Evolutionary conservation across 2,329 filamentous ascomycete genomes (phyloP).

Genomic region (Diplodia sapinea): DNA sequence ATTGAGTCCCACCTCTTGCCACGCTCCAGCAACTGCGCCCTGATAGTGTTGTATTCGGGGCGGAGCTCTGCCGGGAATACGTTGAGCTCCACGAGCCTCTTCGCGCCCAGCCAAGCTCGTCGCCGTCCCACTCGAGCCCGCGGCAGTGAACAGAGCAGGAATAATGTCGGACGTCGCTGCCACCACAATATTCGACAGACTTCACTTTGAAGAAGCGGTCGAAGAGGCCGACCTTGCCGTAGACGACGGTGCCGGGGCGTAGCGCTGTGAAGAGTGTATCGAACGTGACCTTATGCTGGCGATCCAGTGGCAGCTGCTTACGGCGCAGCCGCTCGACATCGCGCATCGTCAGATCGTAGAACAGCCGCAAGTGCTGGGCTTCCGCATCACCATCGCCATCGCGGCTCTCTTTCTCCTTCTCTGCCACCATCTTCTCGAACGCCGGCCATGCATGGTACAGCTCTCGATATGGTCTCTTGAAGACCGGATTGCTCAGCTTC

Average conservation of each 20-base stretch:
- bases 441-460: background rate
- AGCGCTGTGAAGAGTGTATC: background rate
- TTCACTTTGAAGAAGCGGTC: constrained; percentile 1
- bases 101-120: background rate
- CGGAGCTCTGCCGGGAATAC: constrained; percentile 7
- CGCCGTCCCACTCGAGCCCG: background rate
- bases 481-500: background rate
- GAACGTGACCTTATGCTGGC: background rate
- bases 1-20: background rate
- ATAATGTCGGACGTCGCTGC: background rate
- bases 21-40: background rate
- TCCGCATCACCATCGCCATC: too few relatives aligned
- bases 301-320: background rate
- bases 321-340: background rate
- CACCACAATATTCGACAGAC: background rate
- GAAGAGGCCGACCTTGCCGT: background rate
- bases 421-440: background rate
- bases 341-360: background rate
- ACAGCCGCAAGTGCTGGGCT: background rate
- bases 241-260: background rate
- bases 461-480: background rate
- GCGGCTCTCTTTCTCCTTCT: background rate
- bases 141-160: background rate
- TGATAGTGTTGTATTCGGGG: background rate
- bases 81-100: background rate